Evolutionary conservation across 257 asterid genomes (phyloP).

Genomic region (Rehmannia glutinosa): DNA sequence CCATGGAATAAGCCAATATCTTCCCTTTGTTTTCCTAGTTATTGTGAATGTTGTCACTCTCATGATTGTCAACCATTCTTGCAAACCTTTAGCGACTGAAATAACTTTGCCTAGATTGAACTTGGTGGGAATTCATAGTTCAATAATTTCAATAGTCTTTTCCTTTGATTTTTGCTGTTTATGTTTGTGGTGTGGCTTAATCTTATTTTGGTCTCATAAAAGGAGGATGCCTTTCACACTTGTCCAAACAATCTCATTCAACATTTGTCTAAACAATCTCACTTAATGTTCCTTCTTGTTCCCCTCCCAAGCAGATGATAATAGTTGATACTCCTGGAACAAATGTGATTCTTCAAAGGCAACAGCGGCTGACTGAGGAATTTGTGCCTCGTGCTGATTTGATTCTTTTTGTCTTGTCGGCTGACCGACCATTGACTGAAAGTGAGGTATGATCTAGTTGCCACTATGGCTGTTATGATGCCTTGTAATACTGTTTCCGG

Average conservation of each 20-base stretch:
- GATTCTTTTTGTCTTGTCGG: slow-evolving; percentile 88
- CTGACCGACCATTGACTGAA: slow-evolving; percentile 97
- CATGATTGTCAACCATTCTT: slow-evolving; percentile 12
- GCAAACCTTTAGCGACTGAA: neutral
- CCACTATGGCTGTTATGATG: slow-evolving; percentile 12
- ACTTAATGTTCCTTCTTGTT: slow-evolving; percentile 11
- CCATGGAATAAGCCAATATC: neutral
- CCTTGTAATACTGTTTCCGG: neutral
- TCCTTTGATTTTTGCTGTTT: neutral
- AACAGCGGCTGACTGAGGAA: slow-evolving; percentile 94
- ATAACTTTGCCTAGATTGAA: neutral
- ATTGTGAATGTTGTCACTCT: neutral
- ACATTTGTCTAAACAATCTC: slow-evolving; percentile 5
- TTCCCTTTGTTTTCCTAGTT: slow-evolving; percentile 1
- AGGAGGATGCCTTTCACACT: neutral
- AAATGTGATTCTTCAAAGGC: slow-evolving; percentile 98
- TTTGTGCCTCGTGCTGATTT: slow-evolving; percentile 99
- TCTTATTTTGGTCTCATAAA: neutral
- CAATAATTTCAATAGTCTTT: neutral
- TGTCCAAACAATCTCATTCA: neutral
- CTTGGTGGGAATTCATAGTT: slow-evolving; percentile 1
- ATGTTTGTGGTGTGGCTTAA: neutral
- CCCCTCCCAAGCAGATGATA: slow-evolving; percentile 64
- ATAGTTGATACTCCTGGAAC: slow-evolving; percentile 99
- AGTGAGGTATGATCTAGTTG: slow-evolving; percentile 74